Evolutionary conservation across 140 eudicot species (phyloP).

Genomic region (Stevia rebaudiana): DNA sequence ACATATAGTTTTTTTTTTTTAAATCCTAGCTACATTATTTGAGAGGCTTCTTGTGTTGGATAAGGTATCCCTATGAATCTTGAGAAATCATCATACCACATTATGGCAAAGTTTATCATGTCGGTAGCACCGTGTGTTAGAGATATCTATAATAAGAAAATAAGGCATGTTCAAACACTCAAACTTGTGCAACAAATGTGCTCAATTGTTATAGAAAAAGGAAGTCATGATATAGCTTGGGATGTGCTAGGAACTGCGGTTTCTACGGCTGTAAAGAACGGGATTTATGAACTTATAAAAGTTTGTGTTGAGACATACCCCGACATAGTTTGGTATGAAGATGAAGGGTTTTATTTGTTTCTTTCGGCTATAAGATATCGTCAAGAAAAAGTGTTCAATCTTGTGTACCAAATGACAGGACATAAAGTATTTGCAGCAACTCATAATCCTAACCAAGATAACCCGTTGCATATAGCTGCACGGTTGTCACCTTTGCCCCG

Average conservation of each 20-base stretch:
- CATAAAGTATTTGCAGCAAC: conserved; percentile 19
- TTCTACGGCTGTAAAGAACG: conserved; percentile 25
- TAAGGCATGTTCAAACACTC: conserved; percentile 23
- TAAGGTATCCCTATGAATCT: conserved; percentile 16
- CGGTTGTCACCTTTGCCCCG: conserved; percentile 14
- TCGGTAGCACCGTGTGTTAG: conserved; percentile 14
- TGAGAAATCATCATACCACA: conserved; percentile 21
- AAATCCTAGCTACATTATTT: not conserved
- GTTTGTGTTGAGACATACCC: conserved; percentile 24
- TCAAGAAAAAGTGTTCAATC: conserved; percentile 32
- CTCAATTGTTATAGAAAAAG: conserved; percentile 18
- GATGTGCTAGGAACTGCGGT: conserved; percentile 30
- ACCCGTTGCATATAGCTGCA: conserved; percentile 16
- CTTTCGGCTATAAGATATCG: conserved; percentile 28
- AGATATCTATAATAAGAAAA: conserved; percentile 17
- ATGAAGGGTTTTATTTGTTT: conserved; percentile 22
- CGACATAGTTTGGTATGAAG: conserved; percentile 27
- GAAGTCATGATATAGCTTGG: conserved; percentile 22
- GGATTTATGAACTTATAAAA: conserved; percentile 28
- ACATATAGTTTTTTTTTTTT: too few species aligned
- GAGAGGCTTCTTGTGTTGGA: conserved; percentile 11
- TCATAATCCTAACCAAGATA: conserved; percentile 7
- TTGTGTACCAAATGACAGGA: conserved; percentile 22
- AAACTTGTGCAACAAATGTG: conserved; percentile 28
- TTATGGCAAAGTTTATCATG: conserved; percentile 14